Conservation (phyloP, 2,329 filamentous ascomycete genomes). For the Penicillium brevicompactum region DNA sequence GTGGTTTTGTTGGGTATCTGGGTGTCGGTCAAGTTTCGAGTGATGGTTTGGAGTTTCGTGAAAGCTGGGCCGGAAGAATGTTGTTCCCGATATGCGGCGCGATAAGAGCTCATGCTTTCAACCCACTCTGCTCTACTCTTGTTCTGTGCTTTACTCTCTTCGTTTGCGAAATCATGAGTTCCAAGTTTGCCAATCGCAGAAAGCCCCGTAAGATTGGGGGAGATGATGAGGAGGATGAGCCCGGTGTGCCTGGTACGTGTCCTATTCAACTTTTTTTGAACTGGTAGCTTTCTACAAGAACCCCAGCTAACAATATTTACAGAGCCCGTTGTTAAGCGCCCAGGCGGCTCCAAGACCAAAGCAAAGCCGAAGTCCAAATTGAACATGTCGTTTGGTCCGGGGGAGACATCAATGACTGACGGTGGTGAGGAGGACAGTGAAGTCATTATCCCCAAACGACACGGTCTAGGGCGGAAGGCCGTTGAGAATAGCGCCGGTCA, state of each 20-base stretch:
- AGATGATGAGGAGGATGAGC: slow-evolving; percentile 60
- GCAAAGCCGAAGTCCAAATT: slow-evolving; percentile 71
- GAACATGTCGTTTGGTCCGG: slow-evolving; percentile 74
- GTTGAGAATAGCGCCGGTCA: slow-evolving; percentile 68
- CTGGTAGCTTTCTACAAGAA: slow-evolving; percentile 20
- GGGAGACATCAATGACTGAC: slow-evolving; percentile 56
- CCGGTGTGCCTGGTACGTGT: slow-evolving; percentile 45
- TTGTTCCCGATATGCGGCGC: slow-evolving; percentile 32
- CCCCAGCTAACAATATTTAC: slow-evolving; percentile 32
- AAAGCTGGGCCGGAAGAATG: slow-evolving; percentile 36
- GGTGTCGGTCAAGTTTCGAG: slow-evolving; percentile 21
- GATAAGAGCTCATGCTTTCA: slow-evolving; percentile 24
- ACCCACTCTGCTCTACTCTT: slow-evolving; percentile 7
- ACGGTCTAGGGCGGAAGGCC: slow-evolving; percentile 63
- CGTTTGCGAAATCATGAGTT: slow-evolving; percentile 50
- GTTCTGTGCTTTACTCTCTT: not conserved
- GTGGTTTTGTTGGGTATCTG: slow-evolving; percentile 27
- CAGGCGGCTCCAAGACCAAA: slow-evolving; percentile 46
- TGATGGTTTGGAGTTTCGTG: slow-evolving; percentile 33
- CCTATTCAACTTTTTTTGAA: slow-evolving; percentile 12
- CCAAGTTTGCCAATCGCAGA: slow-evolving; percentile 57
- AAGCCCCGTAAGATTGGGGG: slow-evolving; percentile 78
- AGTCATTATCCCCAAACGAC: slow-evolving; percentile 61
- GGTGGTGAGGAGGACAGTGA: slow-evolving; percentile 57
- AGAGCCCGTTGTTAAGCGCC: slow-evolving; percentile 57